phyloP scores from a whole-genome alignment of 2,329 filamentous ascomycete genomes.

The Huntiella bhutanensis region DNA sequence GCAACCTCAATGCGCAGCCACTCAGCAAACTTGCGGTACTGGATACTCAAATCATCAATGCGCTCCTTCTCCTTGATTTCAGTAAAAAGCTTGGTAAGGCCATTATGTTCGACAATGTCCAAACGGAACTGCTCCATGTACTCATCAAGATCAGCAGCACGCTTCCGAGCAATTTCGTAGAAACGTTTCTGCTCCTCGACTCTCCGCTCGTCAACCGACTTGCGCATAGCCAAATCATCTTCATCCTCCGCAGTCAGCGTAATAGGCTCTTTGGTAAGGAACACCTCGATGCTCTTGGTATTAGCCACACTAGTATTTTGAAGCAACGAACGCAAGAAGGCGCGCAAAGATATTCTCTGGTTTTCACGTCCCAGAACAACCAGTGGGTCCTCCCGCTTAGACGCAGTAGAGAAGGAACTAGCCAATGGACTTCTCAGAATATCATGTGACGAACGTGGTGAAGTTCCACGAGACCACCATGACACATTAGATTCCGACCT shows the following conservation, averaged over 20 bases:
- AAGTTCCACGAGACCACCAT: constrained; percentile 4
- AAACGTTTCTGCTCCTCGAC: constrained; percentile 86
- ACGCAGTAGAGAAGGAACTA: constrained; percentile 7
- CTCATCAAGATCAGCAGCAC: constrained; percentile 81
- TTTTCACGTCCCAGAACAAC: constrained; percentile 55
- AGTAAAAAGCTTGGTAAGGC: constrained; percentile 76
- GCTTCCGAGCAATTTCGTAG: constrained; percentile 82
- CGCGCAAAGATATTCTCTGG: constrained; percentile 77
- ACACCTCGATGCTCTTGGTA: constrained; percentile 69
- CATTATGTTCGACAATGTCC: constrained; percentile 53
- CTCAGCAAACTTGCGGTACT: constrained; percentile 96
- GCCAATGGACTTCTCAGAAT: constrained; percentile 7
- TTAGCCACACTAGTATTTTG: constrained; percentile 69
- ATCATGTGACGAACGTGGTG: constrained; percentile 12
- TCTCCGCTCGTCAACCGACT: constrained; percentile 67
- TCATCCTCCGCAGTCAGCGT: constrained; percentile 64
- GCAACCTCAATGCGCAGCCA: constrained; percentile 96
- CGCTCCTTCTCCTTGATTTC: constrained; percentile 83
- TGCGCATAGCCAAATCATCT: constrained; percentile 61
- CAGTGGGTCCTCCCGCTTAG: constrained; percentile 9
- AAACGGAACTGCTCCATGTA: constrained; percentile 86
- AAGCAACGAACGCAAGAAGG: constrained; percentile 72
- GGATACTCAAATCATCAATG: constrained; percentile 73
- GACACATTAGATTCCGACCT: constrained; percentile 14
- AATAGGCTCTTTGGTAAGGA: constrained; percentile 56